phyloP scores from a whole-genome alignment of 139 green algal genomes.

The Closterium sp. region DNA sequence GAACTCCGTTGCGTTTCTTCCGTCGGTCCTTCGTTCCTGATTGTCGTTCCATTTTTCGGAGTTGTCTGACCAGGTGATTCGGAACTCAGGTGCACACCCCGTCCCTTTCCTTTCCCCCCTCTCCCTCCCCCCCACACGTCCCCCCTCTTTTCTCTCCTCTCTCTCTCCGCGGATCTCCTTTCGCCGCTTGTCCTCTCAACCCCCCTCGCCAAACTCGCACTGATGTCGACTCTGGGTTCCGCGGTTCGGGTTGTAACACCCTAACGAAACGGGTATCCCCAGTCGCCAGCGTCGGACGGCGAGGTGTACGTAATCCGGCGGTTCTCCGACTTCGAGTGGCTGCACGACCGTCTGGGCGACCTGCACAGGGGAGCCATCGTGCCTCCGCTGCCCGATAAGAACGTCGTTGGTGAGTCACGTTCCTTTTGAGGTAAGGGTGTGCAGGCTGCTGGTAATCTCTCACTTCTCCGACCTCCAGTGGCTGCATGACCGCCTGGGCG shows the following conservation, averaged over 20 bases:
- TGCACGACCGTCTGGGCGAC: constrained; percentile 74
- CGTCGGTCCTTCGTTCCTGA: not conserved
- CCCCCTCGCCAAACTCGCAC: no score
- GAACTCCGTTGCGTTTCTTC: not conserved
- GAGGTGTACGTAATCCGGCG: constrained; percentile 75
- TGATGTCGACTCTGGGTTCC: no score
- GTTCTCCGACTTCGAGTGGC: constrained; percentile 90
- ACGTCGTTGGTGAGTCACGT: constrained; percentile 65
- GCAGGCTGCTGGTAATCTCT: no score
- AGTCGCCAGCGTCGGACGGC: not conserved
- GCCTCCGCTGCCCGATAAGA: constrained; percentile 88
- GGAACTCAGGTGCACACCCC: not conserved
- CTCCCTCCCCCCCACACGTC: no score
- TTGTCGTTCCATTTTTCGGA: not conserved
- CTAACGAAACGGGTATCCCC: not conserved
- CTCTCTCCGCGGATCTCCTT: no score
- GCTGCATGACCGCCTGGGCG: constrained; percentile 74
- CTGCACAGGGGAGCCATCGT: constrained; percentile 81
- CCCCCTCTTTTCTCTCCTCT: no score
- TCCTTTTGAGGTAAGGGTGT: no score
- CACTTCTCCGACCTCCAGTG: constrained; percentile 90
- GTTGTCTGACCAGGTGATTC: not conserved
- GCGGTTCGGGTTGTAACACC: no score
- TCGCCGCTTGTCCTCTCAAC: no score
- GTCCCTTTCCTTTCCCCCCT: not conserved